Evolutionary conservation across 2,329 filamentous ascomycete genomes (phyloP), one percentile per base, ranked within the genome.

Genomic region (Aureobasidium sp.): DNA sequence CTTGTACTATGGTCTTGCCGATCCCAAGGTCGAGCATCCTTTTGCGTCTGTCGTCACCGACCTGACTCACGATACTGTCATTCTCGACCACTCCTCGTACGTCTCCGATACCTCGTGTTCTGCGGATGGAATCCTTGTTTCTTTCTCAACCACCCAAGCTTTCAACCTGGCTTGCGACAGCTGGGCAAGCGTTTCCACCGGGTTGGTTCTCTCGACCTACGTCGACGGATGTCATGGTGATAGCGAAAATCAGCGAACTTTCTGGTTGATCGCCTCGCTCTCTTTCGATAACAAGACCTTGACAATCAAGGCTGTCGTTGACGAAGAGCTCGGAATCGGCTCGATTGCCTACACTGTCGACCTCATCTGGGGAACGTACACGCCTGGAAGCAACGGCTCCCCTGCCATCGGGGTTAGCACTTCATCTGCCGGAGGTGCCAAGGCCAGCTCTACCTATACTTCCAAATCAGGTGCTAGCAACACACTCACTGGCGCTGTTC

Each of bases 191-290:
- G 43, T 40, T 7, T 48, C 45, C 5, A 53, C 43, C 25, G 59
- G 47, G 5, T 63, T 63, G 15, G 59, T 63, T 9, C 47, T 63
- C 3, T 47, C 54, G 6, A 63, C 59, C 15, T 63, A 63, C 18
- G 54, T 47, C 18, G 59, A 63, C 16, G 59, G 59, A 11, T 63
- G 59, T 38, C 59, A 63, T 16, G 59, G 59, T 43, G 11, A 15
- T 25, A 42, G 47, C 3, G 47, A 63, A 33, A 18, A 63, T 20
- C 59, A 63, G 20, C 20, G 59, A 9, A 63, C 59, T 4, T 63
- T 63, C 36, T 63, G 59, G 59, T 7, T 63, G n/a, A 43, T 63
- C 33, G n/a, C 53, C 8, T 53, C 59, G 4, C n/a, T 63, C 59
- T n/a, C 16, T 53, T 23, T 63, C 59, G 9, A 63, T 63, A 25